Evolutionary conservation across 1,139 yeast genomes (phyloP), one percentile per base, ranked within the genome.

Genomic region (Saccharomyces hybrid): DNA sequence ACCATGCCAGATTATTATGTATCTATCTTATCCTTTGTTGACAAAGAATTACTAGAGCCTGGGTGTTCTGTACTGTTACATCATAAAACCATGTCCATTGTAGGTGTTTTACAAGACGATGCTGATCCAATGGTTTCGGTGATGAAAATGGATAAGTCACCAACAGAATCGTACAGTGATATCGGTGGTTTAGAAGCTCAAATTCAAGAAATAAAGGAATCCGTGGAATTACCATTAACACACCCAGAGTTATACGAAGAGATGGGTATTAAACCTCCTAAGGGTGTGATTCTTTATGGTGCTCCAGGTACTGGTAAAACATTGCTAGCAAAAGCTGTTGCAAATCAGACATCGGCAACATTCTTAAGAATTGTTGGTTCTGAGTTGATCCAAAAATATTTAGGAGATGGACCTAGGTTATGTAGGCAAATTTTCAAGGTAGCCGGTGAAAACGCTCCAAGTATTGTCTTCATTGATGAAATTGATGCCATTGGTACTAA

Each of bases 261-360:
- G 73, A 93, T 95, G 97, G 99, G 99, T 63, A 93, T 95, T 69
- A 90, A 91, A 67, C 99, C 99, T 7, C 99, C 99, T 52, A 93
- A 93, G 75, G 99, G 99, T 73, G 99, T 95, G 54, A 91, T 95
- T 64, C 78, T 95, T 58, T 95, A 95, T 69, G 99, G 99, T 64
- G 96, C 98, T 0, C 99, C 99, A 32, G 99, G 99, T 71, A 95
- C 99, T 0, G 99, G 99, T 68, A 95, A 95, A 72, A 95, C 99
- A 0, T 75, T 95, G 61, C 78, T 95, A 64, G 99, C 98, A 20
- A 95, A 93, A 72, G 99, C 99, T 0, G 99, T 95, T 53, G 99
- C 99, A 5, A 93, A 93, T 71, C 97, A 91, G 67, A 93, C 99
- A 0, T 85, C 95, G 59, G 99, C 99, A 5, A 90, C 98, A 1